Evolutionary conservation across 2,329 filamentous ascomycete genomes (phyloP).

Genomic region (Cadophora sp.): DNA sequence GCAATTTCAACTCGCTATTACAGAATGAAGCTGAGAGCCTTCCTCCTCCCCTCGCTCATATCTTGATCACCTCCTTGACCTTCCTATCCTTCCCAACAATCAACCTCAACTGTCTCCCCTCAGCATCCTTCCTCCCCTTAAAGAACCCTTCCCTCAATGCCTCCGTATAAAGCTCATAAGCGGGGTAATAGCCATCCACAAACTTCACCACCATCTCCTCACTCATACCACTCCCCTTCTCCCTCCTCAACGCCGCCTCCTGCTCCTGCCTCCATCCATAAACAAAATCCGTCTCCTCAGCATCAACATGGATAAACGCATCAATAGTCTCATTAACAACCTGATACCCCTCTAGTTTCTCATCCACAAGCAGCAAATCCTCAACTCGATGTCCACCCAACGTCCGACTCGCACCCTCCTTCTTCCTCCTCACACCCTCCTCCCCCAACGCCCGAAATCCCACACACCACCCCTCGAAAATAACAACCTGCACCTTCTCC

Average conservation of each 20-base stretch:
- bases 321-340: constrained; percentile 64
- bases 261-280: constrained; percentile 74
- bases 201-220: constrained; percentile 69
- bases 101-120: constrained; percentile 57
- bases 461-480: constrained; percentile 78
- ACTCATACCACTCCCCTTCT: constrained; percentile 68
- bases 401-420: constrained; percentile 45
- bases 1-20: not conserved
- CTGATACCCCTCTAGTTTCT: constrained; percentile 63
- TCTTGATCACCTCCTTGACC: constrained; percentile 48
- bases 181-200: constrained; percentile 64
- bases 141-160: constrained; percentile 57
- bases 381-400: constrained; percentile 61
- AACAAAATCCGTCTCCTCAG: constrained; percentile 65
- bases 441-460: constrained; percentile 66
- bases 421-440: constrained; percentile 53
- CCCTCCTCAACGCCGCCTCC: constrained; percentile 62
- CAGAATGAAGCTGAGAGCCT: not conserved
- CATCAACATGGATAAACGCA: constrained; percentile 70
- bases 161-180: constrained; percentile 62
- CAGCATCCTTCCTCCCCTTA: constrained; percentile 37
- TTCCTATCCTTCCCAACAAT: constrained; percentile 55
- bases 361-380: constrained; percentile 65
- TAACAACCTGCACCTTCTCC: constrained; percentile 55
- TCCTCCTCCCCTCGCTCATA: constrained; percentile 26